Percentiles rank a stretch among this genome's conserved stretches.
Conservation (phyloP, 202 grass and related monocot species). For the Setaria viridis region DNA sequence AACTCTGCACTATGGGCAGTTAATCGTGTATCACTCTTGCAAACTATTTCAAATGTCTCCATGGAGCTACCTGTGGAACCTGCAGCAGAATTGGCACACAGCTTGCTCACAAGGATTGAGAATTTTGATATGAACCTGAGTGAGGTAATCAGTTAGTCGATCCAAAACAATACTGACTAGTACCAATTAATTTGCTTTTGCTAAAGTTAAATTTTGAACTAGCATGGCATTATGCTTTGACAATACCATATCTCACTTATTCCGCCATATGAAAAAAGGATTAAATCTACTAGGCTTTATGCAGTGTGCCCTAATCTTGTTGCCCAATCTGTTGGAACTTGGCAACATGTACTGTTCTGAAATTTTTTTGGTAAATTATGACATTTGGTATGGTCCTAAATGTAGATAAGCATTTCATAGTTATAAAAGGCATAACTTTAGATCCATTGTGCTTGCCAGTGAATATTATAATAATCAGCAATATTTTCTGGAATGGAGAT, state of each 20-base stretch:
- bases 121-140: slow-evolving; percentile 93
- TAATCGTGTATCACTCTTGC: slow-evolving; percentile 85
- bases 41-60: slow-evolving; percentile 94
- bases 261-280: background rate
- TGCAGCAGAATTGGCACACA: slow-evolving; percentile 81
- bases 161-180: slow-evolving; percentile 3
- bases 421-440: slow-evolving; percentile 24
- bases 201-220: background rate
- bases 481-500: slow-evolving; percentile 37
- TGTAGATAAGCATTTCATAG: slow-evolving; percentile 17
- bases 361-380: slow-evolving; percentile 2
- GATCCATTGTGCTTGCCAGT: background rate
- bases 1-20: slow-evolving; percentile 73
- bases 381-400: slow-evolving; percentile 21
- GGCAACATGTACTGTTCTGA: background rate
- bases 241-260: slow-evolving; percentile 1
- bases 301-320: background rate
- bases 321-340: slow-evolving; percentile 3
- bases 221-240: slow-evolving; percentile 3
- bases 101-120: slow-evolving; percentile 76
- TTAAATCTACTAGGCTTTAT: slow-evolving; percentile 5
- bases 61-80: slow-evolving; percentile 84
- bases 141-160: slow-evolving; percentile 67
- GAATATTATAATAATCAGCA: background rate
- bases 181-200: slow-evolving; percentile 23